Conservation (phyloP, 441 rosid species). For the Populus trichocarpa region DNA sequence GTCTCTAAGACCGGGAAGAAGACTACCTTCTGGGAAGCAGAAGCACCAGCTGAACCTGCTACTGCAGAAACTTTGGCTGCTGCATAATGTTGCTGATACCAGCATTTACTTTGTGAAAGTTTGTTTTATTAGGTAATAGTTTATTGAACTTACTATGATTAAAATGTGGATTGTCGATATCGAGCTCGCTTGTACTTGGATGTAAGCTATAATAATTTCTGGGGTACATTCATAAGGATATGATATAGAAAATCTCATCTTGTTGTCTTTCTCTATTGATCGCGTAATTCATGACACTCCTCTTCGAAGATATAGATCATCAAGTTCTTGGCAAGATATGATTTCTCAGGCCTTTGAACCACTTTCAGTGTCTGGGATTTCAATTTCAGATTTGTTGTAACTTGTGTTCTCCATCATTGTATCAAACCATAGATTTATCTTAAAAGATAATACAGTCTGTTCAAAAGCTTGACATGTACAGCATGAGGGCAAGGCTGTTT, state of each 20-base stretch:
- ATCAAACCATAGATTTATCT: too few species aligned
- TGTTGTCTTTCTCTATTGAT: too few species aligned
- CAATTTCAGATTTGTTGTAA: not conserved
- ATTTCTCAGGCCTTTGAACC: too few species aligned
- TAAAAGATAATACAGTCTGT: too few species aligned
- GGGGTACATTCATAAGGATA: slow-evolving; percentile 9
- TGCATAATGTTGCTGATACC: slow-evolving; percentile 29
- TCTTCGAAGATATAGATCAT: not conserved
- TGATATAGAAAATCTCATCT: not conserved
- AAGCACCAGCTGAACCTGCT: slow-evolving; percentile 31
- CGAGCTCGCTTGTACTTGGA: slow-evolving; percentile 15
- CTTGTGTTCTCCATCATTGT: too few species aligned
- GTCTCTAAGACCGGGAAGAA: slow-evolving; percentile 86
- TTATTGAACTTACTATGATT: slow-evolving; percentile 2
- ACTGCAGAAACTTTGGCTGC: slow-evolving; percentile 37
- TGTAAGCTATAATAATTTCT: slow-evolving; percentile 25
- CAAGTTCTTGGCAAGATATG: not conserved
- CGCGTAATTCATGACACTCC: too few species aligned
- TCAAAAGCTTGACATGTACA: too few species aligned
- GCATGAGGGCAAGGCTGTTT: too few species aligned
- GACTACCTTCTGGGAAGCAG: slow-evolving; percentile 73
- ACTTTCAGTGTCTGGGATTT: too few species aligned
- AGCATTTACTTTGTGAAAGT: not conserved
- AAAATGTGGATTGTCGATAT: slow-evolving; percentile 6
- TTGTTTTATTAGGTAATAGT: slow-evolving; percentile 4